A percentile compares a stretch with the other conserved stretches of the same genome.
phyloP scores from a whole-genome alignment of 192 early-diverging fungal genomes.

The Mortierella claussenii region DNA sequence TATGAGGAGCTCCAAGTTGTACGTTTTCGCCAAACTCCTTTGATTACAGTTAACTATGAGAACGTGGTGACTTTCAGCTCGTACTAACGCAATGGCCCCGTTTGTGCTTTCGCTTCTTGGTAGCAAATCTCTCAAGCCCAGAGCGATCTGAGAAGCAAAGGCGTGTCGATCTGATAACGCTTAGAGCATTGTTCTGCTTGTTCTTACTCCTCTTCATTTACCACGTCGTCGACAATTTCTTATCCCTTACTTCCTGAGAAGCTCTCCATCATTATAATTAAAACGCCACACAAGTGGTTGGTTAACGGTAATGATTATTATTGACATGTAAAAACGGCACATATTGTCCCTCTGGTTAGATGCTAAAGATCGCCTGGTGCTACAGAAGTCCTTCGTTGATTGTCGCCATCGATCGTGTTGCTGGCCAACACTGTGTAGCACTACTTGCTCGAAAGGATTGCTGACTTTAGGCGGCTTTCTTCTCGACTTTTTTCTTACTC shows the following conservation, averaged over 20 bases:
- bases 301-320: no score
- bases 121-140: constrained; percentile 90
- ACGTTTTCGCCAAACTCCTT: no score
- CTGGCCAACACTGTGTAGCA: no score
- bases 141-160: constrained; percentile 77
- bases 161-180: constrained; percentile 68
- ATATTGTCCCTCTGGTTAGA: no score
- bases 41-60: no score
- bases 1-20: constrained; percentile 84
- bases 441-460: background rate
- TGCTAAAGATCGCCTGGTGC: no score
- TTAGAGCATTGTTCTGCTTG: background rate
- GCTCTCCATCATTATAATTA: no score
- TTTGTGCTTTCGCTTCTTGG: background rate
- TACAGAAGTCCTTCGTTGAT: no score
- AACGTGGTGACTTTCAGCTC: no score
- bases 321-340: no score
- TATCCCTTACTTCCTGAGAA: no score
- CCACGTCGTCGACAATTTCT: background rate
- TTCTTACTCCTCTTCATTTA: constrained; percentile 1
- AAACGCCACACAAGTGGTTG: no score
- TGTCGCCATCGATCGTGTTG: constrained; percentile 1
- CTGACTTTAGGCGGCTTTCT: constrained; percentile 68
- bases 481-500: constrained; percentile 75
- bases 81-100: background rate